Base-by-base conservation (phyloP, 2,329 filamentous ascomycete genomes). In the Hypomyces rosellus region DNA sequence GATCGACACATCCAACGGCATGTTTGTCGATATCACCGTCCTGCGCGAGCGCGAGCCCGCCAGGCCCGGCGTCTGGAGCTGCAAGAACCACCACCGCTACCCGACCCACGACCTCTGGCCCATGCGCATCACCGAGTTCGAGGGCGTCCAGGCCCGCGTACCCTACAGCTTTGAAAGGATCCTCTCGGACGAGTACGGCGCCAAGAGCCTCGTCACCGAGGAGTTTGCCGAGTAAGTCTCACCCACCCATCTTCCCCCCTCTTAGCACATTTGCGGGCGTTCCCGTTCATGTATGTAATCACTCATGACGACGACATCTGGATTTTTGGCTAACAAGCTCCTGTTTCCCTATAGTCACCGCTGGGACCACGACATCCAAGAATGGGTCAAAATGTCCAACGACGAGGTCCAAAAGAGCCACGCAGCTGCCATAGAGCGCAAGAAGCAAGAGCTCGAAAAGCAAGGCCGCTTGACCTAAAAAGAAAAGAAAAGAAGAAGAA, bases 21-120 rank as follows among this genome's bases (percentile, higher is more conserved):
- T 92, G 61, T 95, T 87, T 66, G 83, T 93, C 65, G 88, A 93
- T 65, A 89, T 95, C 61, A 93, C 89, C 1, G 88, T 81, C 12
- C 69, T 93, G 34, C 80, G 80, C 46, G 85, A 89, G 70, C 79
- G 84, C 16, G 75, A 88, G 33, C 70, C 72, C 14, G 66, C 65
- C 2, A 60, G 70, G 16, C 86, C 87, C 0, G 85, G 86, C 6
- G 65, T 86, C 30, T 88, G 85, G 81, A 82, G 80, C 61, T 92
- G 88, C 71, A 92, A 92, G 72, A 91, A 93, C 63, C 77, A 78
- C 60, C 89, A 95, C 68, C 72, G 75, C 42, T 93, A 93, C 66
- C 68, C 72, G 39, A 82, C 78, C 22, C 71, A 71, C n/a, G 86
- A 93, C 59, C 72, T 93, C 12, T 93, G 84, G 69, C 89, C 89